Evolutionary conservation across 1,284 basidiomycete genomes (phyloP), one percentile per base, ranked within the genome.

Genomic region (Moesziomyces aphidis): DNA sequence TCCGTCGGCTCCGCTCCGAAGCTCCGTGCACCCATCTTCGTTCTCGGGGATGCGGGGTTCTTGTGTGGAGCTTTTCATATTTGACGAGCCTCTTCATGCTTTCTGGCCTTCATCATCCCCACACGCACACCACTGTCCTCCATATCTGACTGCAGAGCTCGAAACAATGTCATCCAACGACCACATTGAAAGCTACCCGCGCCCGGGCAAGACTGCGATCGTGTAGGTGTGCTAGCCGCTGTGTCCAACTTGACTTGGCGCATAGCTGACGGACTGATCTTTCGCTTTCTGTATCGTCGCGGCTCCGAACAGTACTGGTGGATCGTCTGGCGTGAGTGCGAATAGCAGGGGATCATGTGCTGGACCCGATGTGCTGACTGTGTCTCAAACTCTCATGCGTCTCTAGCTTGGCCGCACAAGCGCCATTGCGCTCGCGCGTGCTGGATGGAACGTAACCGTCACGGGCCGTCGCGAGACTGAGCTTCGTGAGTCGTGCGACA

Each of bases 361-460:
- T 24, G 17, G 24, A 50, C 34, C 13, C 22, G 43, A 47, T 13
- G 45, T n/a, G 49, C 48, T 53, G 54, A 52, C 59, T 39, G 17
- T 26, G 15, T 44, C 22, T 21, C 26, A 15, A 47, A 19, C 1
- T 21, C 34, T 23, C 47, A 17, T 48, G 24, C 39, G 21, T 23
- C 10, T 23, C 46, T 50, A 72, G 68, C 70, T 79, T 24, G 78
- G 78, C 45, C 52, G 61, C 17, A 71, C 78, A 19, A 71, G 65
- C 13, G 76, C 76, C 8, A 54, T 77, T 2, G 72, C 71, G n/a
- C 71, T 80, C 21, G 75, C 77, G 8, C 53, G 58, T 4, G 63
- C 67, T 13, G 77, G 77, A 19, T 80, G 78, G 78, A 80, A 78
- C 50, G 73, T 78, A 36, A 57, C 61, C 26, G 60, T 80, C 23